Percentiles rank a stretch among this genome's conserved stretches.
Conservation (phyloP, 202 grass and related monocot species). For the Brachypodium distachyon region DNA sequence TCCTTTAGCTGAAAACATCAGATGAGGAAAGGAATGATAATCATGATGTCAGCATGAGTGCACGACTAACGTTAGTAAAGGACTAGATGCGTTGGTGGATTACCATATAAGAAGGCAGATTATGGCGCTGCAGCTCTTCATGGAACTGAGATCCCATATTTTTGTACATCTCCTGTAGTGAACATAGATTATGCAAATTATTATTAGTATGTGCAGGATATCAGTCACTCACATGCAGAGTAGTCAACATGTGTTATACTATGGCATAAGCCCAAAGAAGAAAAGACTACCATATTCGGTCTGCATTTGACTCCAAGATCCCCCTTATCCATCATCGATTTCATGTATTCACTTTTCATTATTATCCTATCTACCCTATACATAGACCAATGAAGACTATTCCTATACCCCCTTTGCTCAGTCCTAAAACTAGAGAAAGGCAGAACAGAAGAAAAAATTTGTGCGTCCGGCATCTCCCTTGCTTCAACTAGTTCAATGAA, state of each 20-base stretch:
- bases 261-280: neutral
- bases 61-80: neutral
- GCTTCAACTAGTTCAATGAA: conserved; percentile 7
- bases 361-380: neutral
- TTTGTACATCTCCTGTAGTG: conserved; percentile 69
- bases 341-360: neutral
- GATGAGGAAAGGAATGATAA: conserved; percentile 9
- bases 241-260: neutral
- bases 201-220: neutral
- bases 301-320: neutral
- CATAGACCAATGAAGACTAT: neutral
- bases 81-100: conserved; percentile 22
- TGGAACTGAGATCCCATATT: conserved; percentile 77
- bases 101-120: conserved; percentile 86
- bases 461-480: neutral
- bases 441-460: neutral
- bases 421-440: neutral
- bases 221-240: neutral
- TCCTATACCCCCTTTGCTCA: neutral
- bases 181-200: conserved; percentile 11
- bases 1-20: conserved; percentile 71
- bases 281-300: neutral
- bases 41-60: neutral
- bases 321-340: neutral
- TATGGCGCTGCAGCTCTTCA: conserved; percentile 77